These are phyloP conservation scores for Claviceps humidiphila DNA, from an alignment of 2,329 filamentous ascomycete species.

Conservation along the genomic window DNA sequence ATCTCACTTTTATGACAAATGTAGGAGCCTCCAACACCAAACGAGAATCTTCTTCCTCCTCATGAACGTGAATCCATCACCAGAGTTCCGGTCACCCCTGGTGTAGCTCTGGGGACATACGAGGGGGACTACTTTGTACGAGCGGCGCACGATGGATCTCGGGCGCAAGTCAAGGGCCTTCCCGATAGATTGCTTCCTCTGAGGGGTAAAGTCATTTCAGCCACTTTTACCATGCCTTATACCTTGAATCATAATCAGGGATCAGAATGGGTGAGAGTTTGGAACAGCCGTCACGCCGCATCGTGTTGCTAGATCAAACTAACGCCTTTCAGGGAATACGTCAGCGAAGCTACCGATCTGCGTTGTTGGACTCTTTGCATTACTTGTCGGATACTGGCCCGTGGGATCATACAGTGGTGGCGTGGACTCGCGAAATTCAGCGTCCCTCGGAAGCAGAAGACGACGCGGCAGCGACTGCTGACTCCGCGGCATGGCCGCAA, in stretches of 20 bases:
- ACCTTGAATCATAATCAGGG: background rate
- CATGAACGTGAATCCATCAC: slow-evolving; percentile 2
- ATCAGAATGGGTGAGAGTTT: slow-evolving; percentile 1
- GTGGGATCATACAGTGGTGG: slow-evolving; percentile 84
- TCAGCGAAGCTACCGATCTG: slow-evolving; percentile 65
- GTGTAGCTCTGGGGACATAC: slow-evolving; percentile 4
- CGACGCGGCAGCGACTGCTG: background rate
- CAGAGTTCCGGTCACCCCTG: slow-evolving; percentile 5
- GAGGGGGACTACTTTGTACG: slow-evolving; percentile 2
- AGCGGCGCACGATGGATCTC: background rate
- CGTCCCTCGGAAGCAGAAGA: slow-evolving; percentile 12
- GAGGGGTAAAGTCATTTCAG: background rate
- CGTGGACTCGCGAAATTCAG: slow-evolving; percentile 81
- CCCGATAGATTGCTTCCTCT: background rate
- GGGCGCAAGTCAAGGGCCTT: background rate
- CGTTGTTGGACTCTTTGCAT: slow-evolving; percentile 78
- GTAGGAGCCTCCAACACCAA: slow-evolving; percentile 1
- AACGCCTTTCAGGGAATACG: slow-evolving; percentile 1
- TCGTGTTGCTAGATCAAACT: background rate
- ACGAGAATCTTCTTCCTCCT: slow-evolving; percentile 4
- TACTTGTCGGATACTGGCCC: slow-evolving; percentile 70
- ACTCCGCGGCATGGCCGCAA: background rate
- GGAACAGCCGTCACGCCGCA: background rate
- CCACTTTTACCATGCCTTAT: slow-evolving; percentile 4
- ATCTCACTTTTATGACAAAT: background rate